Evolutionary conservation across 129 eudicot genomes (phyloP).

Genomic region (Pittosporum tobira): DNA sequence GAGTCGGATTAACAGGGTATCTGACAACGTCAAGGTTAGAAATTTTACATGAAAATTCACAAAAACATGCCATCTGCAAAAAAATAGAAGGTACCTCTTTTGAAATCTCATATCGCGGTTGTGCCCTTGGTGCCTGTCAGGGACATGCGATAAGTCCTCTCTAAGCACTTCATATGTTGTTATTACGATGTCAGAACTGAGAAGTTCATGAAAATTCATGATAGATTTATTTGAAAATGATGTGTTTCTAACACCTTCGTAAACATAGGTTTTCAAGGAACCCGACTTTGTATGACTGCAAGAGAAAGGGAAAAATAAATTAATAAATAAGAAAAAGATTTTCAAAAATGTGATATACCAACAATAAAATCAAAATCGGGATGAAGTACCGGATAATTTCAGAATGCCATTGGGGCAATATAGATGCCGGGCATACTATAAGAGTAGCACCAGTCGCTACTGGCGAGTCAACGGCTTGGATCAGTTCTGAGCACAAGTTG

Average conservation of each 20-base stretch:
- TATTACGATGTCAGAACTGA: slow-evolving; percentile 73
- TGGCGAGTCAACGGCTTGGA: slow-evolving; percentile 63
- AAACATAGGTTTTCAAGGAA: slow-evolving; percentile 60
- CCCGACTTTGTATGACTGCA: slow-evolving; percentile 84
- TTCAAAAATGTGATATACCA: not conserved
- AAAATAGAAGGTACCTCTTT: slow-evolving; percentile 39
- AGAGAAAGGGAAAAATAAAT: slow-evolving; percentile 11
- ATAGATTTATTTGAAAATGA: slow-evolving; percentile 30
- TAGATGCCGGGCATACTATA: slow-evolving; percentile 92
- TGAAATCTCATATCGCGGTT: slow-evolving; percentile 69
- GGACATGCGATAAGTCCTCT: slow-evolving; percentile 84
- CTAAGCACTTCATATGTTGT: slow-evolving; percentile 92
- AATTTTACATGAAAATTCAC: slow-evolving; percentile 1
- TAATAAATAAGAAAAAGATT: not conserved
- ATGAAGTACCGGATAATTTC: slow-evolving; percentile 70
- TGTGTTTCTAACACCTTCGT: slow-evolving; percentile 75
- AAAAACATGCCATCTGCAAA: not conserved
- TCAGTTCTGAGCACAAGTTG: slow-evolving; percentile 54
- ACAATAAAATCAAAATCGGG: slow-evolving; percentile 3
- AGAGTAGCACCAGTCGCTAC: slow-evolving; percentile 89
- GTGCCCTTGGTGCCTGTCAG: slow-evolving; percentile 92
- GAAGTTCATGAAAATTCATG: slow-evolving; percentile 47
- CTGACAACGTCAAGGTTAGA: slow-evolving; percentile 33
- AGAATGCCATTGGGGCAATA: slow-evolving; percentile 95
- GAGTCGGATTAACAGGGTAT: slow-evolving; percentile 86